Evolutionary conservation across 1,139 yeast species (phyloP).

Genomic region (Nakaseomyces glabratus): DNA sequence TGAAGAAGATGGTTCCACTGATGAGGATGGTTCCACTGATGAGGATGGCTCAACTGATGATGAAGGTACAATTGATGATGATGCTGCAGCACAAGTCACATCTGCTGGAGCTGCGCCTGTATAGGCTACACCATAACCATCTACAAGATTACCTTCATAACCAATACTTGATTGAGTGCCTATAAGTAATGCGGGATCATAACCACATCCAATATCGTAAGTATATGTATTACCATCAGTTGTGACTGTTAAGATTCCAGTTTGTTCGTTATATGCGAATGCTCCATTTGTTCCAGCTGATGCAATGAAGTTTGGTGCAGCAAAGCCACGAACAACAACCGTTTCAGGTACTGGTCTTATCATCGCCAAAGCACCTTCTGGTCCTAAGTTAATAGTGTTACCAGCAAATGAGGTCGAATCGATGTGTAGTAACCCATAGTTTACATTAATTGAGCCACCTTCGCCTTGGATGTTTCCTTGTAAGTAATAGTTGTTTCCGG

Average conservation of each 20-base stretch:
- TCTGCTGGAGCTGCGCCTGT: neutral
- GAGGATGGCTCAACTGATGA: neutral
- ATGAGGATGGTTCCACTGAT: neutral
- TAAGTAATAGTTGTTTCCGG: neutral
- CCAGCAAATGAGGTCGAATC: neutral
- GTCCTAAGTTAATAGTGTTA: neutral
- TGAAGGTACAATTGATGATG: neutral
- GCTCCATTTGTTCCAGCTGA: neutral
- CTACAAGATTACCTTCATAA: neutral
- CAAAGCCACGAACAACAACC: neutral
- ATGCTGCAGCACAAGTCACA: no score
- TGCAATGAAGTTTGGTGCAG: neutral
- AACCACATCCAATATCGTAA: slow-evolving; percentile 3
- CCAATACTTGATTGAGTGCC: neutral
- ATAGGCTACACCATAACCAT: neutral
- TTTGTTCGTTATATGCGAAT: neutral
- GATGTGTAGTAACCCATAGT: neutral
- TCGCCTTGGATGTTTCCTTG: neutral
- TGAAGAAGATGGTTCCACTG: neutral
- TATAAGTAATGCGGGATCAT: neutral
- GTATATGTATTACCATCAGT: neutral
- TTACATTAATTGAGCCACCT: neutral
- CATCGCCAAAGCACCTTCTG: neutral
- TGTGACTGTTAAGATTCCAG: slow-evolving; percentile 3
- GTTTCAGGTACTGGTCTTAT: neutral